Evolutionary conservation across 1,284 basidiomycete species (phyloP).

Genomic region (Erythrobasidium hasegawianum): DNA sequence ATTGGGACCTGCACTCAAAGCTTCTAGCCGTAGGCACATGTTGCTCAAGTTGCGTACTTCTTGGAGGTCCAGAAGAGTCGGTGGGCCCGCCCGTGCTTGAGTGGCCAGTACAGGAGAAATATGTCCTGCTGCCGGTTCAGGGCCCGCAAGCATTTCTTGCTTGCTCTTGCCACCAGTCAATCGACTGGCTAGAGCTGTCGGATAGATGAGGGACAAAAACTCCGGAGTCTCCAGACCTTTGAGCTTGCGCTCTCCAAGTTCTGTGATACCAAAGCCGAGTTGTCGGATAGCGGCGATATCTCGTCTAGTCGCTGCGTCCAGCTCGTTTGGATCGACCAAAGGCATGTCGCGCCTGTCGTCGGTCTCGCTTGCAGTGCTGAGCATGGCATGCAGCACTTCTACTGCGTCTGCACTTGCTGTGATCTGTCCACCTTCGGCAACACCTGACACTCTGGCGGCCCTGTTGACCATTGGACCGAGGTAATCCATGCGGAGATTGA

Average conservation of each 20-base stretch:
- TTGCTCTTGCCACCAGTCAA: slow-evolving; percentile 47
- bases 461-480: slow-evolving; percentile 92
- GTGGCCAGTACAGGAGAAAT: slow-evolving; percentile 44
- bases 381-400: slow-evolving; percentile 32
- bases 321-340: slow-evolving; percentile 34
- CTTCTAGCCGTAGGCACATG: slow-evolving; percentile 77
- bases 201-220: slow-evolving; percentile 77
- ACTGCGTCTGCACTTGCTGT: slow-evolving; percentile 74
- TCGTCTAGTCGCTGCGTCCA: slow-evolving; percentile 41
- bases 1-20: slow-evolving; percentile 61
- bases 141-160: slow-evolving; percentile 13
- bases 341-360: slow-evolving; percentile 45
- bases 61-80: slow-evolving; percentile 63
- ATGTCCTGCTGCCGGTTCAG: slow-evolving; percentile 22
- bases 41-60: slow-evolving; percentile 73
- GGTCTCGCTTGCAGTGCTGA: slow-evolving; percentile 30
- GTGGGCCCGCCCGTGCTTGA: slow-evolving; percentile 42
- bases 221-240: slow-evolving; percentile 83
- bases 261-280: slow-evolving; percentile 69
- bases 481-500: slow-evolving; percentile 96
- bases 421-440: slow-evolving; percentile 89
- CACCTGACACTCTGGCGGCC: slow-evolving; percentile 76
- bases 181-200: slow-evolving; percentile 70
- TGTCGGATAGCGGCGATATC: slow-evolving; percentile 60
- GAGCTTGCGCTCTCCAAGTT: slow-evolving; percentile 83